These are phyloP conservation scores for Tricholoma furcatifolium DNA, from an alignment of 768 basidiomycete genomes.

Conservation along the genomic window DNA sequence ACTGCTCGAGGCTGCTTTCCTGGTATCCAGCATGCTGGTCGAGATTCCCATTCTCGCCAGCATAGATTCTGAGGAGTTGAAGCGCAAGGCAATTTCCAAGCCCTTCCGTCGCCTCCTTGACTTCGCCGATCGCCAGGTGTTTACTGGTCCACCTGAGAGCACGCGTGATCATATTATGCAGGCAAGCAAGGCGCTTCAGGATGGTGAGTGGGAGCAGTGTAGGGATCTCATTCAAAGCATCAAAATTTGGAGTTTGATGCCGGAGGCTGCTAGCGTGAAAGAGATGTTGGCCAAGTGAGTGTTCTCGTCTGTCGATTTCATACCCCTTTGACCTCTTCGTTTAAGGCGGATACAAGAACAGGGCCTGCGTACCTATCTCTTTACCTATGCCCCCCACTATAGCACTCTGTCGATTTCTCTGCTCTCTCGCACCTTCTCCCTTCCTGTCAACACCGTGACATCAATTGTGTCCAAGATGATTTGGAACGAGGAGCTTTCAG, in stretches of 20 bases:
- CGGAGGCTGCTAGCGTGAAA: constrained; percentile 82
- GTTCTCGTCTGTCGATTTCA: not conserved
- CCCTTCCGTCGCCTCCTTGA: constrained; percentile 94
- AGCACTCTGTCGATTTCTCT: constrained; percentile 85
- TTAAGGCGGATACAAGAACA: constrained; percentile 95
- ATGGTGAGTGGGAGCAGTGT: constrained; percentile 96
- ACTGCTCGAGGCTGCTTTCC: constrained; percentile 93
- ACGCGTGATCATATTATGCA: constrained; percentile 99
- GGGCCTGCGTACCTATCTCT: constrained; percentile 93
- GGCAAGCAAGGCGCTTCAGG: constrained; percentile 93
- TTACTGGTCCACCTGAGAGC: constrained; percentile 98
- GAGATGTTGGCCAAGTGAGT: constrained; percentile 92
- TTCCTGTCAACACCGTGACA: constrained; percentile 78
- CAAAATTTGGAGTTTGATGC: constrained; percentile 98
- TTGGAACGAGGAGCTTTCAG: constrained; percentile 93
- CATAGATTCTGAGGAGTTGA: constrained; percentile 91
- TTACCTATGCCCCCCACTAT: constrained; percentile 97
- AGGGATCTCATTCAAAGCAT: constrained; percentile 92
- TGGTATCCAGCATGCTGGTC: constrained; percentile 97
- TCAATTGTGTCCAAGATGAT: constrained; percentile 98
- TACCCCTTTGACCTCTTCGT: not conserved
- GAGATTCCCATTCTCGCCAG: constrained; percentile 95
- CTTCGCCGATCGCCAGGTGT: constrained; percentile 96
- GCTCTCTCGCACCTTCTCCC: constrained; percentile 84
- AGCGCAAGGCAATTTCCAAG: constrained; percentile 92